Percentiles rank a stretch among this genome's conserved stretches.
These are phyloP conservation scores for Saksenaea vasiformis DNA, from an alignment of 371 early-diverging fungal species.

Conservation along the genomic window DNA sequence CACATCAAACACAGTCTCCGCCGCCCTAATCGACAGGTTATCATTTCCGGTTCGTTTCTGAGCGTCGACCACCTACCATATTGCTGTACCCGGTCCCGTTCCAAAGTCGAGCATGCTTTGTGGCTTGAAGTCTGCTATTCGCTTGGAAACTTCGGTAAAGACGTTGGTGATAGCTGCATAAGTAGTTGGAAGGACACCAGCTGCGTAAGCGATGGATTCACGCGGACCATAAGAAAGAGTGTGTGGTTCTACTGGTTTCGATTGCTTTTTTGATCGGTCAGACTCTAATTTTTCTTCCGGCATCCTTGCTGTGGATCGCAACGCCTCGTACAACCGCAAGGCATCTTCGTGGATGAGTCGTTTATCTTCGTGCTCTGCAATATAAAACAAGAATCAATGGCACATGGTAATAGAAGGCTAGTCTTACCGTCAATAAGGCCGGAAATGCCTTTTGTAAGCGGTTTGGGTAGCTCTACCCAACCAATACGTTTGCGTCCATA, in stretches of 20 bases:
- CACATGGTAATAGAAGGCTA: background rate
- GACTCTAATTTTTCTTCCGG: constrained; percentile 15
- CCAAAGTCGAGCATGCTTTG: constrained; percentile 80
- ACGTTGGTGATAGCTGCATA: constrained; percentile 75
- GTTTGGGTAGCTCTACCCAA: constrained; percentile 60
- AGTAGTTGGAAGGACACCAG: constrained; percentile 65
- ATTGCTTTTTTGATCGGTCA: constrained; percentile 27
- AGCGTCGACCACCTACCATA: constrained; percentile 58
- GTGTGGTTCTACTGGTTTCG: constrained; percentile 49
- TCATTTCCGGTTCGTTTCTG: background rate
- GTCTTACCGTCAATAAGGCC: constrained; percentile 39
- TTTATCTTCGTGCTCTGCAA: constrained; percentile 49
- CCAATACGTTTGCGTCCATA: constrained; percentile 77
- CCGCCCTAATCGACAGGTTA: constrained; percentile 59
- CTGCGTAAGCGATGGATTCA: constrained; percentile 78
- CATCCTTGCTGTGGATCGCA: constrained; percentile 63
- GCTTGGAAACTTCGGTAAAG: constrained; percentile 59
- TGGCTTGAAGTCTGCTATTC: constrained; percentile 68
- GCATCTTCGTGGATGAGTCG: constrained; percentile 66
- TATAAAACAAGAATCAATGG: background rate
- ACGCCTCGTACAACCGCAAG: constrained; percentile 66
- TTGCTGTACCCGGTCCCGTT: constrained; percentile 84
- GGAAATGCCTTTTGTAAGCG: constrained; percentile 52
- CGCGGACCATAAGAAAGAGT: constrained; percentile 74
- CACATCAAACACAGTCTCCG: constrained; percentile 64